Conservation (phyloP, 768 basidiomycete genomes). For the Strobilomyces confusus region DNA sequence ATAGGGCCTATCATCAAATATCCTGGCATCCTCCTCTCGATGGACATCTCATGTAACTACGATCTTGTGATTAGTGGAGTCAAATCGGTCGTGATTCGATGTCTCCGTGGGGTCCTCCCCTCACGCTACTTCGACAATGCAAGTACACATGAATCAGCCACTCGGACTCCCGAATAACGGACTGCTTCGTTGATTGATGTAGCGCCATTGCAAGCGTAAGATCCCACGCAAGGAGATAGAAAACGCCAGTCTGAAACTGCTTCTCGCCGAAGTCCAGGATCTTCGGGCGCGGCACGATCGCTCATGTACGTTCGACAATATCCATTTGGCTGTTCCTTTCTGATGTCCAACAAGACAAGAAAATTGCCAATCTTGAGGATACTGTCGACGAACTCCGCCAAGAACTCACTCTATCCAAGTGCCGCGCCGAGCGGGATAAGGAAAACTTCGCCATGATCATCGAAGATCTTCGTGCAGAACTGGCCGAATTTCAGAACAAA, state of each 20-base stretch:
- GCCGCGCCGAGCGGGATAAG: background rate
- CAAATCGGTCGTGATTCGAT: background rate
- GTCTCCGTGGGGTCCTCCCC: conserved; percentile 5
- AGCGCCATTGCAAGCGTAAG: background rate
- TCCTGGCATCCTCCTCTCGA: background rate
- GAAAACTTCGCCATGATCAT: background rate
- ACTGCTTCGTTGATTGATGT: background rate
- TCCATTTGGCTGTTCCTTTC: background rate
- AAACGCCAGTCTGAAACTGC: background rate
- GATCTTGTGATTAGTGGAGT: conserved; percentile 1
- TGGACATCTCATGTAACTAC: conserved; percentile 7
- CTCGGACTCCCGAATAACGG: too few species aligned
- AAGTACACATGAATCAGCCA: background rate
- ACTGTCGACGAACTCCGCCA: conserved; percentile 1
- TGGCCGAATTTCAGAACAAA: background rate
- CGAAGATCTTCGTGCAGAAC: background rate
- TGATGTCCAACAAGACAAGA: conserved; percentile 2
- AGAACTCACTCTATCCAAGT: background rate
- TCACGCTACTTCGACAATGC: background rate
- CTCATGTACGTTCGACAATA: conserved; percentile 1
- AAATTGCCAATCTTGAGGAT: background rate
- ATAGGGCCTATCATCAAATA: conserved; percentile 7
- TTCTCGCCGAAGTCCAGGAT: background rate
- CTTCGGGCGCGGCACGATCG: conserved; percentile 4
- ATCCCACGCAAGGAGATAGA: background rate